These are phyloP conservation scores for Cicer bijugum DNA, from an alignment of 306 rosid species.

Conservation along the genomic window DNA sequence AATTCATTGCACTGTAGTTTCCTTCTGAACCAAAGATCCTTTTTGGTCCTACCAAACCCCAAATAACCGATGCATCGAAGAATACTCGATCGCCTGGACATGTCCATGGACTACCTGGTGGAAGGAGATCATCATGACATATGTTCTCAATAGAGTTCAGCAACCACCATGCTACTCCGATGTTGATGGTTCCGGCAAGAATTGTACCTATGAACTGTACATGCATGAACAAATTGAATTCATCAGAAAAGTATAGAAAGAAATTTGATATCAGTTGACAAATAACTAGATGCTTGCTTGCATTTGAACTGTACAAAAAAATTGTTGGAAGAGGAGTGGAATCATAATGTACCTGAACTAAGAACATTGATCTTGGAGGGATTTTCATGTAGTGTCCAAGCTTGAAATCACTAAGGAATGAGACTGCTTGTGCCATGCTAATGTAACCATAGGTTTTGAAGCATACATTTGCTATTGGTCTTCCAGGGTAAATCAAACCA, in stretches of 20 bases:
- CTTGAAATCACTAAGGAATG: slow-evolving; percentile 86
- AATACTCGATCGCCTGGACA: slow-evolving; percentile 77
- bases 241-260: slow-evolving; percentile 5
- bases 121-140: slow-evolving; percentile 65
- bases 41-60: slow-evolving; percentile 85
- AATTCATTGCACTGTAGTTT: slow-evolving; percentile 71
- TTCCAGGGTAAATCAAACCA: slow-evolving; percentile 76
- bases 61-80: slow-evolving; percentile 85
- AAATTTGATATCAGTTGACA: slow-evolving; percentile 10
- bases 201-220: slow-evolving; percentile 76
- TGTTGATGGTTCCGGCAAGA: slow-evolving; percentile 81
- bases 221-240: slow-evolving; percentile 30
- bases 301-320: background rate
- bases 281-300: too few species aligned
- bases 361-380: slow-evolving; percentile 87
- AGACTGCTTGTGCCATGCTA: slow-evolving; percentile 83
- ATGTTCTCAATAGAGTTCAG: slow-evolving; percentile 59
- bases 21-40: slow-evolving; percentile 70
- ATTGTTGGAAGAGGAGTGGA: slow-evolving; percentile 8
- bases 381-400: slow-evolving; percentile 94
- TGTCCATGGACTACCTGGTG: slow-evolving; percentile 76
- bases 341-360: slow-evolving; percentile 65
- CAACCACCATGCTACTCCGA: slow-evolving; percentile 83
- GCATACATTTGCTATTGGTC: slow-evolving; percentile 90
- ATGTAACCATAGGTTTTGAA: slow-evolving; percentile 85